Percentiles rank a stretch among this genome's conserved stretches.
Conservation (phyloP, 2,329 filamentous ascomycete species). For the Phialophora chinensis region DNA sequence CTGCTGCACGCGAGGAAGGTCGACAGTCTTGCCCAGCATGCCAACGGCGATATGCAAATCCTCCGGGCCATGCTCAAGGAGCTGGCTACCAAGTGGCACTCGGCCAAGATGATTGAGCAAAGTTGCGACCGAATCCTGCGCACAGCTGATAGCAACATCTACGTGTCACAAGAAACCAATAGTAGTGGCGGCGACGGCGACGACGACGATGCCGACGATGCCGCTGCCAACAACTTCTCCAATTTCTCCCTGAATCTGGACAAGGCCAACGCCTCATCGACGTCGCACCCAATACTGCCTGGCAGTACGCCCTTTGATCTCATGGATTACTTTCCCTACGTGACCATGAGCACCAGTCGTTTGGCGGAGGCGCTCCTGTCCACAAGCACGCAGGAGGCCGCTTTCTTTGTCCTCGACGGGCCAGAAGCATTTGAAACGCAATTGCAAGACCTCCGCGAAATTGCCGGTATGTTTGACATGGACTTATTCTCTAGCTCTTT, state of each 20-base stretch:
- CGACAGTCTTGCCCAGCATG: constrained; percentile 39
- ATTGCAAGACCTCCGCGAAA: too few relatives aligned
- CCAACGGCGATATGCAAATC: constrained; percentile 46
- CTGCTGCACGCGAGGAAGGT: constrained; percentile 48
- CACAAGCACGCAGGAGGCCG: too few relatives aligned
- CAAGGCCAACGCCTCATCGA: too few relatives aligned
- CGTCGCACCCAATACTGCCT: too few relatives aligned
- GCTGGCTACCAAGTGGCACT: constrained; percentile 47
- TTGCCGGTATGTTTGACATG: too few relatives aligned
- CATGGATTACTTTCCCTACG: constrained; percentile 7
- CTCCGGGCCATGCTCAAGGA: constrained; percentile 44
- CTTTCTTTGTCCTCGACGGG: too few relatives aligned
- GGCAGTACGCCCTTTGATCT: too few relatives aligned
- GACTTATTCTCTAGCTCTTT: too few relatives aligned
- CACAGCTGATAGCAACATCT: neutral
- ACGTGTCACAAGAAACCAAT: neutral
- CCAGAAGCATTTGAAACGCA: too few relatives aligned
- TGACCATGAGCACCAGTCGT: constrained; percentile 6
- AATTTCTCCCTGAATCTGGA: neutral
- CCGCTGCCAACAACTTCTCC: neutral
- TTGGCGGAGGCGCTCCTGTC: constrained; percentile 4
- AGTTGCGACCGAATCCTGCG: constrained; percentile 39
- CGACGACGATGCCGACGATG: neutral
- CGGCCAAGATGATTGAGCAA: constrained; percentile 45
- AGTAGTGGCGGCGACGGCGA: neutral